Evolutionary conservation across 2,329 filamentous ascomycete genomes (phyloP).

Genomic region (Cryphonectria naterciae): DNA sequence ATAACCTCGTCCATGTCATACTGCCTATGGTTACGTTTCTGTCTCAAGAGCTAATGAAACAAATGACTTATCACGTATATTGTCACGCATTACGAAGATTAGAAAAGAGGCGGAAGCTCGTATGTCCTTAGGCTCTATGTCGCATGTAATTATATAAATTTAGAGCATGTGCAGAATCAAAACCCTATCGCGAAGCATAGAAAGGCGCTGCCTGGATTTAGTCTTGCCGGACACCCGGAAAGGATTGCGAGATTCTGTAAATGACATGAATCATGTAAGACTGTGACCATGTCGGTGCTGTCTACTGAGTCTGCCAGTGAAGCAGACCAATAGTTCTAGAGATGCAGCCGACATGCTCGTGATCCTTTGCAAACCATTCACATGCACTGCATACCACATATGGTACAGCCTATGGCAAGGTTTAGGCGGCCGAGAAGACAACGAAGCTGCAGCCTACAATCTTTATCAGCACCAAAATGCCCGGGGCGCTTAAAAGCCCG

Average conservation of each 20-base stretch:
- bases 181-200: background rate
- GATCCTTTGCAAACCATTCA: background rate
- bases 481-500: background rate
- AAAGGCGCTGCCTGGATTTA: background rate
- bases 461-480: background rate
- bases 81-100: background rate
- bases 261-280: background rate
- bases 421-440: background rate
- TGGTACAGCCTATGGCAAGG: background rate
- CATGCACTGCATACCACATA: background rate
- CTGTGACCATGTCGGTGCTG: too few species aligned
- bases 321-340: background rate
- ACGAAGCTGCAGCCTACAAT: background rate
- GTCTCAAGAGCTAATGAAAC: too few species aligned
- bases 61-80: too few species aligned
- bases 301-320: background rate
- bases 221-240: background rate
- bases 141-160: background rate
- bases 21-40: too few species aligned
- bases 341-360: background rate
- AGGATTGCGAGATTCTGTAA: background rate
- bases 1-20: background rate
- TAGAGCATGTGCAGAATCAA: background rate
- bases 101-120: background rate
- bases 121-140: background rate